phyloP scores from a whole-genome alignment of 73 alveolate species.

The Tetrahymena borealis region DNA sequence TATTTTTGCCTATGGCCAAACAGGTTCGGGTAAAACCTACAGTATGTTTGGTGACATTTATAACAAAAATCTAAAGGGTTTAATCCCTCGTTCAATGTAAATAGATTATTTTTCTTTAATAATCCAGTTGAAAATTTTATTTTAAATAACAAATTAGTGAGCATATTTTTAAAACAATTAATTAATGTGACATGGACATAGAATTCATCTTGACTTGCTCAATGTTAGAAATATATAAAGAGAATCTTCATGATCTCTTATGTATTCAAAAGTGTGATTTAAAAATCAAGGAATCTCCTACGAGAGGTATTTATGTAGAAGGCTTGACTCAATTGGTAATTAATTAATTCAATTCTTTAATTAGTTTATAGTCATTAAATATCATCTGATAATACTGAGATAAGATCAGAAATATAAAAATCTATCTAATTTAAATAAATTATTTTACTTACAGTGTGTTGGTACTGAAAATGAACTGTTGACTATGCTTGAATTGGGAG shows the following conservation, averaged over 20 bases:
- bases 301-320: constrained; percentile 74
- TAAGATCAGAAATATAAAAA: too few species aligned
- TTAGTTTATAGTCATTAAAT: too few species aligned
- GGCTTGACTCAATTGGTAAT: constrained; percentile 46
- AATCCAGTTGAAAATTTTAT: too few species aligned
- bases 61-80: constrained; percentile 71
- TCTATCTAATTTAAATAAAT: too few species aligned
- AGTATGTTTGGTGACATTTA: constrained; percentile 91
- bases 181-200: constrained; percentile 44
- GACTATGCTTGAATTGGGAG: constrained; percentile 54
- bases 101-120: constrained; percentile 28
- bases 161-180: constrained; percentile 41
- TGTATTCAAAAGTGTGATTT: constrained; percentile 45
- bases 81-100: constrained; percentile 83
- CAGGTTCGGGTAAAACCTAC: constrained; percentile 96
- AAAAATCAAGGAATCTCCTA: constrained; percentile 62
- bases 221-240: constrained; percentile 78
- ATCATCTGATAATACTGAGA: too few species aligned
- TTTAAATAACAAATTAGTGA: neutral
- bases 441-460: too few species aligned
- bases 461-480: constrained; percentile 48
- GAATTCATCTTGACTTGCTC: constrained; percentile 66
- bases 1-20: constrained; percentile 92
- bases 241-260: constrained; percentile 55
- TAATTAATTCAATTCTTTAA: neutral